Evolutionary conservation across 2,329 filamentous ascomycete species (phyloP).

Genomic region (Stachybotrys elegans): DNA sequence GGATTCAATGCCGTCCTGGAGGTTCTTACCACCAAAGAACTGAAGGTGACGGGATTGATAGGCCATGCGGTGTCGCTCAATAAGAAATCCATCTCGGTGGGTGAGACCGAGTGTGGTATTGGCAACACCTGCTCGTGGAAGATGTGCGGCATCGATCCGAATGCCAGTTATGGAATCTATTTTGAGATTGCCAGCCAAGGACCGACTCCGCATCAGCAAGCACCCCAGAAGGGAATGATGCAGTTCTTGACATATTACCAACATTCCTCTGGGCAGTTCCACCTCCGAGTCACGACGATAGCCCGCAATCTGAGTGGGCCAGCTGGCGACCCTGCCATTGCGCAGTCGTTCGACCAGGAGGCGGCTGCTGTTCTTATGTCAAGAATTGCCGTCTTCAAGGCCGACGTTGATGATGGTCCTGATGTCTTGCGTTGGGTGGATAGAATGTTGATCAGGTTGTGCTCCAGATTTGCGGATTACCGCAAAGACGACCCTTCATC

Average conservation of each 20-base stretch:
- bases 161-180: conserved; percentile 90
- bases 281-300: conserved; percentile 91
- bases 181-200: conserved; percentile 97
- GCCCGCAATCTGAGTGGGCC: conserved; percentile 88
- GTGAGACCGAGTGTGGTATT: conserved; percentile 96
- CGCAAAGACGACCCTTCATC: conserved; percentile 96
- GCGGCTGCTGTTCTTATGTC: conserved; percentile 97
- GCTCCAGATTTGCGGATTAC: conserved; percentile 95
- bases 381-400: conserved; percentile 98
- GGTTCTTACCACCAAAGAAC: conserved; percentile 93
- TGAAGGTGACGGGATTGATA: conserved; percentile 96
- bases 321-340: conserved; percentile 88
- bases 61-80: conserved; percentile 95
- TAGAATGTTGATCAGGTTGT: conserved; percentile 94
- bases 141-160: conserved; percentile 97
- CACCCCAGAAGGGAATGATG: conserved; percentile 89
- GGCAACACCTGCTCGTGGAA: conserved; percentile 99
- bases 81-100: conserved; percentile 95
- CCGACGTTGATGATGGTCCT: conserved; percentile 96
- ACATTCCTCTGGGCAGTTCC: conserved; percentile 92
- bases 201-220: conserved; percentile 78
- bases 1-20: conserved; percentile 96
- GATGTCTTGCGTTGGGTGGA: conserved; percentile 98
- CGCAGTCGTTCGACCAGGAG: conserved; percentile 97
- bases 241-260: conserved; percentile 99